phyloP scores from a whole-genome alignment of 345 rosid genomes.

The Erysimum cheiranthoides region DNA sequence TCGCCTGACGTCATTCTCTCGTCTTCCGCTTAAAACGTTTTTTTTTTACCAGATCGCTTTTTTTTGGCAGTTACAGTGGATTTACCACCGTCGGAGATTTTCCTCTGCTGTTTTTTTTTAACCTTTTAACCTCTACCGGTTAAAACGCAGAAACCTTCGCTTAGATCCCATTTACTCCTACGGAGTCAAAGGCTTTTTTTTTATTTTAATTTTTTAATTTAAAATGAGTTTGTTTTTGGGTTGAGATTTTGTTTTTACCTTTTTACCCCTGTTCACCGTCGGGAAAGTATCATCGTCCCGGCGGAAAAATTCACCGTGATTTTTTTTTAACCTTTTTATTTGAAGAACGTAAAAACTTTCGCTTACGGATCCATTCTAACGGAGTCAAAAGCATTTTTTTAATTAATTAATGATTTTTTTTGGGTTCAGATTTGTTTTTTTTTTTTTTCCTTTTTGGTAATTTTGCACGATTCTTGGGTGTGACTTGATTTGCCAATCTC shows the following conservation, averaged over 20 bases:
- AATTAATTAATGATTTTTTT: neutral
- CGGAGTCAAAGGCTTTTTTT: no score
- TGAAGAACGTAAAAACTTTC: neutral
- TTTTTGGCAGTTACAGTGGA: slow-evolving; percentile 1
- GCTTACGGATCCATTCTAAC: neutral
- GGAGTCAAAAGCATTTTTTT: slow-evolving; percentile 11
- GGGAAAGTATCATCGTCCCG: neutral
- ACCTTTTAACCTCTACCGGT: no score
- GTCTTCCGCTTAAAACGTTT: neutral
- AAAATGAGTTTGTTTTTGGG: no score
- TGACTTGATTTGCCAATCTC: neutral
- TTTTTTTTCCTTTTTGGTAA: neutral
- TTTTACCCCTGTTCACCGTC: neutral
- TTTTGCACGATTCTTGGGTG: neutral
- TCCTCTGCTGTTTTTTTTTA: no score
- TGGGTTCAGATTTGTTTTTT: neutral
- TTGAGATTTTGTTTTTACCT: neutral
- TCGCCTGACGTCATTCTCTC: slow-evolving; percentile 7
- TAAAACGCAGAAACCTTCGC: no score
- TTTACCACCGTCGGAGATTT: no score
- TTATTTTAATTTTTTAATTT: no score
- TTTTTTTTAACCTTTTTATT: neutral
- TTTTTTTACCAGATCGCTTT: neutral
- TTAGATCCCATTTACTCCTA: no score
- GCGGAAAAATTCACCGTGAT: neutral